These are phyloP conservation scores for Phyllosticta citriasiana DNA, from an alignment of 2,329 filamentous ascomycete species.

Conservation along the genomic window DNA sequence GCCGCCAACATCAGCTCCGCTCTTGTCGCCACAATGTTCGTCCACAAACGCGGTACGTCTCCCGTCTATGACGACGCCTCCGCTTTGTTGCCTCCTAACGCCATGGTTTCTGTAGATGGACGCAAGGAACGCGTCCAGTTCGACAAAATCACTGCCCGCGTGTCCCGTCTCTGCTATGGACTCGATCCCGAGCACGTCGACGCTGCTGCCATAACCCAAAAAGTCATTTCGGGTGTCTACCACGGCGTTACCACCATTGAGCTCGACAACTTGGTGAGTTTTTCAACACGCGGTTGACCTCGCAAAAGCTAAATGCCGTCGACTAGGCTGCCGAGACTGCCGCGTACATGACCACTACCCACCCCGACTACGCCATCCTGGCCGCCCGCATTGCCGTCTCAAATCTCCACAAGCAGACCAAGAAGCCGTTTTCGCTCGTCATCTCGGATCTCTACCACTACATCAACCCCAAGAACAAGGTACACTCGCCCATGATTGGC, in stretches of 20 bases:
- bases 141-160: constrained; percentile 99
- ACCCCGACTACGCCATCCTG: constrained; percentile 97
- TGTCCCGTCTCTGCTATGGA: constrained; percentile 94
- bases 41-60: constrained; percentile 33
- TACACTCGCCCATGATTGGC: constrained; percentile 86
- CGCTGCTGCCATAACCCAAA: constrained; percentile 95
- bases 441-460: constrained; percentile 91
- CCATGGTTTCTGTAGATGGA: constrained; percentile 55
- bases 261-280: constrained; percentile 88
- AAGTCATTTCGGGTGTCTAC: constrained; percentile 98
- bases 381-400: constrained; percentile 97
- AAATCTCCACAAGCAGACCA: constrained; percentile 99
- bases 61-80: constrained; percentile 4
- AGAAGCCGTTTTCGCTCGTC: constrained; percentile 98
- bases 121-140: constrained; percentile 99
- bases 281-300: background rate
- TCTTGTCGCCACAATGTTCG: constrained; percentile 23
- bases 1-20: background rate
- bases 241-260: constrained; percentile 95
- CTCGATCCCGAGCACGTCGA: constrained; percentile 94
- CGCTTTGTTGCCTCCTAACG: background rate
- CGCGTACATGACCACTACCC: constrained; percentile 98
- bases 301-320: constrained; percentile 11
- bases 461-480: constrained; percentile 85
- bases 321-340: constrained; percentile 89